Evolutionary conservation across 2,329 filamentous ascomycete species (phyloP).

Genomic region (Blastomyces percursus): DNA sequence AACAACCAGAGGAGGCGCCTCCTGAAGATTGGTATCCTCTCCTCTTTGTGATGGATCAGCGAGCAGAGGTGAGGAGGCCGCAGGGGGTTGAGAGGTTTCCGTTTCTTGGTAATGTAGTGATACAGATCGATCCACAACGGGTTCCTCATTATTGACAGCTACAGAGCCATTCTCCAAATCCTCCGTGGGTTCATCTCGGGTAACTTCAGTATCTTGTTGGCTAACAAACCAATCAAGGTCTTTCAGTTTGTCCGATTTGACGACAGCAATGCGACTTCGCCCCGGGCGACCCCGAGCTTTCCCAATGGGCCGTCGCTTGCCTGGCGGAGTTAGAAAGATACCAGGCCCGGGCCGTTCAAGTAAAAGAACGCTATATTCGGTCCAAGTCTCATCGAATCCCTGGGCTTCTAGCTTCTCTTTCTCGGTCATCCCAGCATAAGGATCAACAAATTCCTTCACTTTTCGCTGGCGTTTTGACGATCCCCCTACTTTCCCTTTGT

Average conservation of each 20-base stretch:
- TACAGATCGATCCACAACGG: not conserved
- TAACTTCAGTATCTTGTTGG: slow-evolving; percentile 4
- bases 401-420: slow-evolving; percentile 30
- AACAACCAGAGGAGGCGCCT: not conserved
- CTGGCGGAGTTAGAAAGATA: slow-evolving; percentile 32
- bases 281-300: slow-evolving; percentile 30
- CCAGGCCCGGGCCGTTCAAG: slow-evolving; percentile 30
- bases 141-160: not conserved
- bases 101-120: not conserved
- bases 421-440: slow-evolving; percentile 25
- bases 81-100: not conserved
- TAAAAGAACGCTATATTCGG: slow-evolving; percentile 29
- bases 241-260: slow-evolving; percentile 26
- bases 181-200: not conserved
- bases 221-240: slow-evolving; percentile 29
- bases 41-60: not conserved
- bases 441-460: slow-evolving; percentile 8
- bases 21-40: not conserved
- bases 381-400: slow-evolving; percentile 33
- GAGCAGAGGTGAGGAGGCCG: not conserved
- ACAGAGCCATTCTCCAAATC: not conserved
- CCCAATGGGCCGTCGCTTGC: slow-evolving; percentile 29
- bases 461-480: slow-evolving; percentile 7
- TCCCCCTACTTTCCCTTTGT: not conserved
- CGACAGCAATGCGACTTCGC: slow-evolving; percentile 31